Percentiles rank a stretch among this genome's conserved stretches.
These are phyloP conservation scores for Leccinellum albellum DNA, from an alignment of 768 basidiomycete genomes.

Conservation along the genomic window DNA sequence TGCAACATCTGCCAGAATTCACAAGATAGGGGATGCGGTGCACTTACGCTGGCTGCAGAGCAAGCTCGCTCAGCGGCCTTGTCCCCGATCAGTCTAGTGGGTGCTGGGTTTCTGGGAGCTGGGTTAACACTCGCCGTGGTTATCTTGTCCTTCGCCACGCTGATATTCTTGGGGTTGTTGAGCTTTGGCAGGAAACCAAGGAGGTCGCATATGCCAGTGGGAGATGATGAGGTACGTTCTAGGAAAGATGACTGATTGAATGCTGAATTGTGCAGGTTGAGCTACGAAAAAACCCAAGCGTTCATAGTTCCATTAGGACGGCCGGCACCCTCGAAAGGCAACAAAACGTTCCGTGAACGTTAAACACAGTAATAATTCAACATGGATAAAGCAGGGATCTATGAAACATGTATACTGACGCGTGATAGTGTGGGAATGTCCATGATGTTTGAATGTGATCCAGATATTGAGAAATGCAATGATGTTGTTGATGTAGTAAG, in stretches of 20 bases:
- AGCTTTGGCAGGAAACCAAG: slow-evolving; percentile 20
- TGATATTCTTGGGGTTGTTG: slow-evolving; percentile 41
- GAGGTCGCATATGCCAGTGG: not conserved
- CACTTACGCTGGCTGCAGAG: slow-evolving; percentile 34
- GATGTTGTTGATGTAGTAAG: slow-evolving; percentile 13
- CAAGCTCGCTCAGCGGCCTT: slow-evolving; percentile 31
- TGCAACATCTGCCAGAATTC: slow-evolving; percentile 57
- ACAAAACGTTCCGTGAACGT: not conserved
- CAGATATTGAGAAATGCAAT: slow-evolving; percentile 17
- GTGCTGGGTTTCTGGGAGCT: slow-evolving; percentile 68
- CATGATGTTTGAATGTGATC: slow-evolving; percentile 18
- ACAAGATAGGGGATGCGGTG: slow-evolving; percentile 54
- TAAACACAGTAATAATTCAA: slow-evolving; percentile 1
- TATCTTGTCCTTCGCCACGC: slow-evolving; percentile 34
- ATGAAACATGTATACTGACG: slow-evolving; percentile 18
- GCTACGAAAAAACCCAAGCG: slow-evolving; percentile 17
- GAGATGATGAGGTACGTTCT: slow-evolving; percentile 21
- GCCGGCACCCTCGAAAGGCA: not conserved
- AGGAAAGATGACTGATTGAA: not conserved
- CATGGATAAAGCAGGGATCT: not conserved
- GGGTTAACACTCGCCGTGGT: slow-evolving; percentile 46
- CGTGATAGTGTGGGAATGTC: slow-evolving; percentile 13
- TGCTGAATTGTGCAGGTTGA: slow-evolving; percentile 18
- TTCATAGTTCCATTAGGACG: not conserved
- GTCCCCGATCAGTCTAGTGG: slow-evolving; percentile 46